Evolutionary conservation across 257 asterid species (phyloP).

Genomic region (Solanum ossicruentum): DNA sequence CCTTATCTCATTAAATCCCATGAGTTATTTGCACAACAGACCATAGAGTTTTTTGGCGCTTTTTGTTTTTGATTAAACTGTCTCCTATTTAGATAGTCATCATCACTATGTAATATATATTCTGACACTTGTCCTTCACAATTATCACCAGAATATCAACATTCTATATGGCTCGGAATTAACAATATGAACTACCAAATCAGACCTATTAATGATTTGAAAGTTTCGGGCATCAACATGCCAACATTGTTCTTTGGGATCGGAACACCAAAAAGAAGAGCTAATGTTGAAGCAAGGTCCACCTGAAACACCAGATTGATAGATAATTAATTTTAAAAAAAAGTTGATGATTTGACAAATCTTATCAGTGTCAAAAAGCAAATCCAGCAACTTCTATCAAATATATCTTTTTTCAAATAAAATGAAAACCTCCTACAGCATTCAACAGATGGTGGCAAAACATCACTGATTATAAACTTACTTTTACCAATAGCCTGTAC

Average conservation of each 20-base stretch:
- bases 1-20: too few relatives aligned
- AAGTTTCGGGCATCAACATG: slow-evolving; percentile 49
- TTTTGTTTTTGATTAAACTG: background rate
- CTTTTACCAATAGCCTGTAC: background rate
- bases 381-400: background rate
- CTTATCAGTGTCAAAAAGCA: background rate
- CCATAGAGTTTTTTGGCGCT: too few relatives aligned
- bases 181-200: slow-evolving; percentile 1
- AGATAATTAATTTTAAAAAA: too few relatives aligned
- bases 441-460: background rate
- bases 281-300: slow-evolving; percentile 70
- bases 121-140: background rate
- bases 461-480: background rate
- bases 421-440: background rate
- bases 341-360: background rate
- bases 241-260: slow-evolving; percentile 87
- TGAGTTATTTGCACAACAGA: too few relatives aligned
- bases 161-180: background rate
- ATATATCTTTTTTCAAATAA: background rate
- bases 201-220: slow-evolving; percentile 53
- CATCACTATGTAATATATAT: background rate
- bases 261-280: slow-evolving; percentile 88
- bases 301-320: slow-evolving; percentile 42
- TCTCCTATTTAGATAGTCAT: background rate
- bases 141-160: background rate